Base-by-base conservation (phyloP, 495 filamentous ascomycete genomes). In the Massariosphaeria phaeospora region DNA sequence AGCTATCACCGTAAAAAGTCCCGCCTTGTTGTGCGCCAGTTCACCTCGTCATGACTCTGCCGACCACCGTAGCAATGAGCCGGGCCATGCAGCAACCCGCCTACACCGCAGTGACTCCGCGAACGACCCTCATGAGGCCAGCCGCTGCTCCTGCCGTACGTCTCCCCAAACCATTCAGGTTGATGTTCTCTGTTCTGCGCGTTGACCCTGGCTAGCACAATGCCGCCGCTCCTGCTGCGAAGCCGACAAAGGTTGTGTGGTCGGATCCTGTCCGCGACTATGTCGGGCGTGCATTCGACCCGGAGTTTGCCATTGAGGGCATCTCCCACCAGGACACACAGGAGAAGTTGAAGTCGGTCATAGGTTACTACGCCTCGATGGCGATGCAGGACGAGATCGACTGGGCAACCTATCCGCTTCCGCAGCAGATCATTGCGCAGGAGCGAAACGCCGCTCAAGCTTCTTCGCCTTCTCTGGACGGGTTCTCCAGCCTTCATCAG, bases 331-430 rank as follows among this genome's bases (percentile, higher is more conserved):
- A 73, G 31, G 88, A 93, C 26, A 87, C 95, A 77, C 84, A 96
- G 65, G 73, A 74, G 48, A 94, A 89, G 62, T 73, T 97, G 46
- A 95, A 91, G 71, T 68, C 84, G 20, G 82, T 89, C 62, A 97
- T 99, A 62, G 85, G 84, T 43, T 73, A 80, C 25, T 88, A 88
- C 31, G 88, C 86, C 52, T 83, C 89, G 58, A 74, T 70, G 56
- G 74, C 84, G 46, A 76, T 76, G 39, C 77, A 96, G 61, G 74
- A 82, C 64, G 75, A 72, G 13, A 79, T 86, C 55, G 79, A 96
- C 74, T 99, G 93, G 93, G 80, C 84, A 42, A 76, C 72, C 18
- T 75, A 90, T 73, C 85, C 86, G 13, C 71, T 97, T n/a, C 93
- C 93, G 0, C 93, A 99, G 70, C 71, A 85, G 48, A 79, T 96